Evolutionary conservation across 495 filamentous ascomycete species (phyloP).

Genomic region (Cairneyella variabilis): DNA sequence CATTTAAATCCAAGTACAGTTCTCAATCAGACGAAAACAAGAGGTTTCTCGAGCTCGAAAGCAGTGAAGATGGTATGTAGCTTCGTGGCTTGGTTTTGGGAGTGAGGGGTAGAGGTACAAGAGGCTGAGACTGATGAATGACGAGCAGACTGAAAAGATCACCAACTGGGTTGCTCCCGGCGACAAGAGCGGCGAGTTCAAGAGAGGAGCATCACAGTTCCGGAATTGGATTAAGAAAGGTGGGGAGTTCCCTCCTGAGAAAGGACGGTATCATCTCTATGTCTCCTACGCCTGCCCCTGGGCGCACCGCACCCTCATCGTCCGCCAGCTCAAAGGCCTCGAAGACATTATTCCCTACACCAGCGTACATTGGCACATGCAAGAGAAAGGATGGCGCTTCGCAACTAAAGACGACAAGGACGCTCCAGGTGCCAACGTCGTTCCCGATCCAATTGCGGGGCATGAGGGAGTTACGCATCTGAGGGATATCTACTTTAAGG

Average conservation of each 20-base stretch:
- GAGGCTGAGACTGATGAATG: neutral
- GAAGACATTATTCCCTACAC: slow-evolving; percentile 68
- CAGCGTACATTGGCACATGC: slow-evolving; percentile 64
- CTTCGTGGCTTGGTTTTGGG: neutral
- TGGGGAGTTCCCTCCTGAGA: slow-evolving; percentile 67
- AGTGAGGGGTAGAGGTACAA: neutral
- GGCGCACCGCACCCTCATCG: slow-evolving; percentile 76
- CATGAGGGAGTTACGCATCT: slow-evolving; percentile 54
- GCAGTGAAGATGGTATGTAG: slow-evolving; percentile 13
- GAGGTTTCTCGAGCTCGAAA: neutral
- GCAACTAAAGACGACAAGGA: slow-evolving; percentile 56
- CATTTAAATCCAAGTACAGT: neutral
- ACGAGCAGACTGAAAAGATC: slow-evolving; percentile 47
- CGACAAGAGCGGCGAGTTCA: slow-evolving; percentile 85
- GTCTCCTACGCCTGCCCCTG: slow-evolving; percentile 74
- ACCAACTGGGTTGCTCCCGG: slow-evolving; percentile 76
- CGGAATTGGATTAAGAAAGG: slow-evolving; percentile 61
- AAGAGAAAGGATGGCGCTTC: slow-evolving; percentile 76
- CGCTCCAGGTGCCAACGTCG: slow-evolving; percentile 45
- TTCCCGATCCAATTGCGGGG: slow-evolving; percentile 60
- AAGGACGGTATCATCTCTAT: slow-evolving; percentile 77
- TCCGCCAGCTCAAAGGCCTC: slow-evolving; percentile 74
- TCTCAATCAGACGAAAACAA: neutral
- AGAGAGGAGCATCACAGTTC: slow-evolving; percentile 68
- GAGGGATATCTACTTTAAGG: slow-evolving; percentile 68